Conservation (phyloP, 176 grass and related monocot genomes). For the Chloris gayana region DNA sequence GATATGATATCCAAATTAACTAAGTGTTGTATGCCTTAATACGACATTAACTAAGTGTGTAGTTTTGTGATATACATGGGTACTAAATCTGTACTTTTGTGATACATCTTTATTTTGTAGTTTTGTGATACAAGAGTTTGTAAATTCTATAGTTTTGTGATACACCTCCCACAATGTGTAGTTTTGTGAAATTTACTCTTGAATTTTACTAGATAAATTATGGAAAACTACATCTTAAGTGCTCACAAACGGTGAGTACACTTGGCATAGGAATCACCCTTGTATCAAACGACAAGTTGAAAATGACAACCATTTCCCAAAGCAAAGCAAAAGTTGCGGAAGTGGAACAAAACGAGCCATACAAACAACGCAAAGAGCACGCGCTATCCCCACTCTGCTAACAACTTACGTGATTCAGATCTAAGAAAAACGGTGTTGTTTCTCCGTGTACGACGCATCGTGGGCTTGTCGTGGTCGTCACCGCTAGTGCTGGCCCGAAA, state of each 20-base stretch:
- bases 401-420: slow-evolving; percentile 22
- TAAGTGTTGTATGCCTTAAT: too few species aligned
- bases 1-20: too few species aligned
- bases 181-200: too few species aligned
- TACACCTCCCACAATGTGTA: too few species aligned
- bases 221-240: background rate
- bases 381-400: background rate
- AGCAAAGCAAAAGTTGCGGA: background rate
- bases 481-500: background rate
- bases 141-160: too few species aligned
- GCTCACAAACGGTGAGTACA: background rate
- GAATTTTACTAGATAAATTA: background rate
- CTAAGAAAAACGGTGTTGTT: background rate
- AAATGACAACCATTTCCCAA: slow-evolving; percentile 15
- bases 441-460: slow-evolving; percentile 3
- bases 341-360: background rate
- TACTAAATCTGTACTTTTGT: too few species aligned
- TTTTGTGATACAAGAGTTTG: too few species aligned
- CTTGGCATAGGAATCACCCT: background rate
- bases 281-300: slow-evolving; percentile 30
- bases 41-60: too few species aligned
- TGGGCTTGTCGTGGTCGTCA: slow-evolving; percentile 19
- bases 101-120: too few species aligned
- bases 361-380: background rate
- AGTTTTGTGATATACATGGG: too few species aligned